Evolutionary conservation across 306 rosid species (phyloP).

Genomic region (Acacia melanoxylon): DNA sequence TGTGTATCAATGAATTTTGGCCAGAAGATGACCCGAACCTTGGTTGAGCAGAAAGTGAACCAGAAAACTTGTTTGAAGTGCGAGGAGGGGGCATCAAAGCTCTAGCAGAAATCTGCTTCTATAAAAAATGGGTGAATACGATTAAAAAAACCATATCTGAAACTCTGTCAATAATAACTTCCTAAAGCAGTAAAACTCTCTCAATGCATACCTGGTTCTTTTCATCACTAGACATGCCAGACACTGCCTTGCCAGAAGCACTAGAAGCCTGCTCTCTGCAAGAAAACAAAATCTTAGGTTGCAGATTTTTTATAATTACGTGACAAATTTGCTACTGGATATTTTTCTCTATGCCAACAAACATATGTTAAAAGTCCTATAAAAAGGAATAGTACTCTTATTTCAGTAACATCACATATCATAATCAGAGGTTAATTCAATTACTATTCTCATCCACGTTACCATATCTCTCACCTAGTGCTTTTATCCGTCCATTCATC

Average conservation of each 20-base stretch:
- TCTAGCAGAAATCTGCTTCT: slow-evolving; percentile 93
- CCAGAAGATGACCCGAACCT: slow-evolving; percentile 77
- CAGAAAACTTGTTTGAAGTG: slow-evolving; percentile 55
- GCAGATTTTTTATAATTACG: slow-evolving; percentile 1
- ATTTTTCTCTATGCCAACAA: neutral
- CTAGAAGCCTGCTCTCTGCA: slow-evolving; percentile 97
- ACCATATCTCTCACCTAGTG: slow-evolving; percentile 53
- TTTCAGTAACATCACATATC: slow-evolving; percentile 8
- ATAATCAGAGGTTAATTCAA: neutral
- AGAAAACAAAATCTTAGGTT: slow-evolving; percentile 24
- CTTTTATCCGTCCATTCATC: slow-evolving; percentile 99
- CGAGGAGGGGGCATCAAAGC: slow-evolving; percentile 98
- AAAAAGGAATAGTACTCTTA: slow-evolving; percentile 7
- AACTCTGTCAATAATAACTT: slow-evolving; percentile 1
- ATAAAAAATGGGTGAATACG: slow-evolving; percentile 36
- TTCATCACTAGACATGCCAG: slow-evolving; percentile 98
- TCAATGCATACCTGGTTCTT: slow-evolving; percentile 72
- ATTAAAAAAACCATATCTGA: slow-evolving; percentile 1
- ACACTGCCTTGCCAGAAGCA: slow-evolving; percentile 95
- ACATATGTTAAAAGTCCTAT: neutral
- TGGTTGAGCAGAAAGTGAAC: slow-evolving; percentile 39
- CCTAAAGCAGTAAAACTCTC: slow-evolving; percentile 11
- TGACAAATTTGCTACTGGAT: neutral
- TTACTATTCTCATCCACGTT: neutral
- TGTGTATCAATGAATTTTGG: slow-evolving; percentile 56